Conservation (phyloP, 495 filamentous ascomycete species). For the Tuber calosporum region DNA sequence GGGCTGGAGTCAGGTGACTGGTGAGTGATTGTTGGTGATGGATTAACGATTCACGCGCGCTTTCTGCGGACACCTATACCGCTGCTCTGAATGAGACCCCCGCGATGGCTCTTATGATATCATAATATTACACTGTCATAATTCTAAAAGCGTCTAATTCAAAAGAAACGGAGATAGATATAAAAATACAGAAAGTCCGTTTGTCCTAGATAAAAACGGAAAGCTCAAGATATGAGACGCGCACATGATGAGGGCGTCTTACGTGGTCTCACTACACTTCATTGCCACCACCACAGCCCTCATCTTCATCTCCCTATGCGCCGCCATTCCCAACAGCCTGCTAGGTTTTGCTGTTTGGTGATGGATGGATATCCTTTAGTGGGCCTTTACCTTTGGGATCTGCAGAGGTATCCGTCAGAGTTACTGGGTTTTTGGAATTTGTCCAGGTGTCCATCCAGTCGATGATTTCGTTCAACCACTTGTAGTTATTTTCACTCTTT, state of each 20-base stretch:
- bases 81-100: not conserved
- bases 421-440: not conserved
- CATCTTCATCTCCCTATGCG: not conserved
- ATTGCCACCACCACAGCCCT: not conserved
- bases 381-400: not conserved
- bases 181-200: not conserved
- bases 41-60: not conserved
- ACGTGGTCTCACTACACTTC: not conserved
- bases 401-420: not conserved
- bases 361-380: not conserved
- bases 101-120: not conserved
- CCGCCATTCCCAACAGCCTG: not conserved
- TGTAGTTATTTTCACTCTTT: conserved; percentile 1
- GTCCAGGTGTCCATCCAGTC: not conserved
- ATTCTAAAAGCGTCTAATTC: not conserved
- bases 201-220: not conserved
- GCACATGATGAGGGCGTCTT: not conserved
- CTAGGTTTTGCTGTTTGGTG: not conserved
- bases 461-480: not conserved
- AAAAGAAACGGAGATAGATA: not conserved
- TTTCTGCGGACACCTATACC: not conserved
- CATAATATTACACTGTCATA: not conserved
- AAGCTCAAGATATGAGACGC: not conserved
- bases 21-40: not conserved
- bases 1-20: not conserved